Percentiles rank a stretch among this genome's conserved stretches.
phyloP scores from a whole-genome alignment of 2,329 filamentous ascomycete genomes.

The Trichoderma breve region DNA sequence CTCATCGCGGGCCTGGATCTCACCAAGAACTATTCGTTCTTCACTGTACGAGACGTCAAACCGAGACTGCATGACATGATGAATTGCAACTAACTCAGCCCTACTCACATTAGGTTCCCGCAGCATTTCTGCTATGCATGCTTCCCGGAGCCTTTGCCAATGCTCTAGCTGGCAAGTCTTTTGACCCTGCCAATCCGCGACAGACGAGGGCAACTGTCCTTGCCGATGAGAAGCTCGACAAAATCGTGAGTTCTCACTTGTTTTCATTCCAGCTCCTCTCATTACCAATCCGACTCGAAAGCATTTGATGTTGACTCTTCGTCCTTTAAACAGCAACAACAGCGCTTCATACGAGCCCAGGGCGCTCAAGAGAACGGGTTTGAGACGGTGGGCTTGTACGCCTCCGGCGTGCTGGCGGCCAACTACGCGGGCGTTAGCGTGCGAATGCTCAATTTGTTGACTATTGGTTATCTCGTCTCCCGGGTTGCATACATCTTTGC shows the following conservation, averaged over 20 bases:
- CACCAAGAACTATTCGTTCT: conserved; percentile 38
- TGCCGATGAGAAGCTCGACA: conserved; percentile 34
- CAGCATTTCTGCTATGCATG: conserved; percentile 36
- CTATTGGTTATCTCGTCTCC: conserved; percentile 39
- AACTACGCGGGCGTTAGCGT: conserved; percentile 42
- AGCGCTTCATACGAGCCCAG: conserved; percentile 53
- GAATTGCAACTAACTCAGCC: neutral
- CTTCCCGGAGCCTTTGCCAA: conserved; percentile 38
- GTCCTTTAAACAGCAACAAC: conserved; percentile 44
- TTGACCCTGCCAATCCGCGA: conserved; percentile 42
- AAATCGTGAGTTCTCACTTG: conserved; percentile 26
- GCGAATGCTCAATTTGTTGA: conserved; percentile 40
- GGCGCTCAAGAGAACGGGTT: conserved; percentile 46
- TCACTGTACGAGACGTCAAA: conserved; percentile 26
- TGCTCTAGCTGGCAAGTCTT: conserved; percentile 32
- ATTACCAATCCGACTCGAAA: neutral
- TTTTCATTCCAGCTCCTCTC: neutral
- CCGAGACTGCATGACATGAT: too few relatives aligned
- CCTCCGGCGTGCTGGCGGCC: conserved; percentile 44
- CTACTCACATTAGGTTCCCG: conserved; percentile 37
- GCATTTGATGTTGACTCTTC: neutral
- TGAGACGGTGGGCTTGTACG: conserved; percentile 45
- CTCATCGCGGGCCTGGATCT: conserved; percentile 34
- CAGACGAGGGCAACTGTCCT: conserved; percentile 31
- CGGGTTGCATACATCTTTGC: conserved; percentile 42